Evolutionary conservation across 192 early-diverging fungal species (phyloP), one percentile per base, ranked within the genome.

Genomic region (Coemansia sp.): DNA sequence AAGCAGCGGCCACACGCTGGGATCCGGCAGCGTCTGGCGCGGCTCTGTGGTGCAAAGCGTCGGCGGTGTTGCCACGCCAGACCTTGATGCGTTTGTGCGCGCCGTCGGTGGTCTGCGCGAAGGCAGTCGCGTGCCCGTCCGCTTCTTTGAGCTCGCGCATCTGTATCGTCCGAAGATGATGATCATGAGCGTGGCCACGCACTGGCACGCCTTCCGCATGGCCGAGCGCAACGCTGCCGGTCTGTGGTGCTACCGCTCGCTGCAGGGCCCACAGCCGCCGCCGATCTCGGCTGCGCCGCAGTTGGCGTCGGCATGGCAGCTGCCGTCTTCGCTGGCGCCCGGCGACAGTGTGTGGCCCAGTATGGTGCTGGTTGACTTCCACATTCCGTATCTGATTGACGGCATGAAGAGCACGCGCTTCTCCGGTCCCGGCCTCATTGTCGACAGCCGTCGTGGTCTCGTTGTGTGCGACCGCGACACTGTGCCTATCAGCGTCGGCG

Each of bases 381-480:
- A 92, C 60, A 83, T 94, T 60, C 96, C 96, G 10, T 90, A 89
- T 60, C 77, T 90, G 45, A 84, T 93, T 36, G 90, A 91, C 63
- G 91, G 91, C 40, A 89, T 90, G 88, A 87, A 87, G 61, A 84
- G 72, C 40, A 90, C 88, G 10, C 87, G 87, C 41, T 78, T 72
- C 47, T 54, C 62, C 45, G 96, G 94, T 7, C 80, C 80, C 1
- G 80, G 80, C 10, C 74, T 96, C 11, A 85, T 96, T 9, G 78
- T 97, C 16, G 93, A 94, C 61, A 89, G 86, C 13, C 76, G 88
- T 47, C 78, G 83, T 42, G 94, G 94, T 7, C 72, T 93, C 26
- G 88, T 97, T 41, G 85, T 95, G 41, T 92, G 91, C 67, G 91
- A 92, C 60, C 90, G 95, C 40, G 92, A 93, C 69, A 91, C 92